phyloP scores from a whole-genome alignment of 2,329 filamentous ascomycete species.

The Teratosphaeria gauchensis region DNA sequence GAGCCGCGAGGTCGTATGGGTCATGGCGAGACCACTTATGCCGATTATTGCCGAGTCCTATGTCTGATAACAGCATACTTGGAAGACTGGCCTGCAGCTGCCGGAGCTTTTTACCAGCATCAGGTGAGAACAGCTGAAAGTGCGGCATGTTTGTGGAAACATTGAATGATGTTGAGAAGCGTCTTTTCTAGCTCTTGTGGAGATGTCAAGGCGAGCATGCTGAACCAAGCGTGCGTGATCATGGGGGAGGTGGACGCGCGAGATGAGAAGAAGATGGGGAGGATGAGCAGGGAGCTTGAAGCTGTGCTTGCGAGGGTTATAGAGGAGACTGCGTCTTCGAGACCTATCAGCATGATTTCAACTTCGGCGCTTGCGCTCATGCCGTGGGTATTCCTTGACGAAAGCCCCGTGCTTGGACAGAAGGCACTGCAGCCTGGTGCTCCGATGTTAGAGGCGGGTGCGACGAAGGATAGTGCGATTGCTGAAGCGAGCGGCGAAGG shows the following conservation, averaged over 20 bases:
- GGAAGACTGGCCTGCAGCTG: conserved; percentile 4
- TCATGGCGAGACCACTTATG: conserved; percentile 15
- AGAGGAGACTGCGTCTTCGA: not conserved
- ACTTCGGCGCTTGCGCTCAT: not conserved
- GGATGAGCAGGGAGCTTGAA: not conserved
- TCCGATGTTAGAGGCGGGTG: not conserved
- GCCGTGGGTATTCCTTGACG: not conserved
- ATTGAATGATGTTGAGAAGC: not conserved
- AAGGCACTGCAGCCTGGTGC: not conserved
- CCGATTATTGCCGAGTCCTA: conserved; percentile 23
- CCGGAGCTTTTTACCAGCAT: conserved; percentile 8
- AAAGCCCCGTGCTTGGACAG: not conserved
- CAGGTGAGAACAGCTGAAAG: conserved; percentile 9
- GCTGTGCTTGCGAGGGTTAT: not conserved
- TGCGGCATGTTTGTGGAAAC: not conserved
- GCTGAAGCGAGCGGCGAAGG: not conserved
- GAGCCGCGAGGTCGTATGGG: conserved; percentile 25
- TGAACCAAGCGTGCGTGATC: conserved; percentile 3
- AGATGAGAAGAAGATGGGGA: conserved; percentile 10
- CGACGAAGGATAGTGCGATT: not conserved
- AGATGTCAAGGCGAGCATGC: not conserved
- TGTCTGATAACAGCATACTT: conserved; percentile 23
- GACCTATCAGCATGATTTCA: not conserved
- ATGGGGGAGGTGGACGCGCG: not conserved
- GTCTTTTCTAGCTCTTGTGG: not conserved